Conservation (phyloP, 331 rosid species). For the Cucumis variabilis region DNA sequence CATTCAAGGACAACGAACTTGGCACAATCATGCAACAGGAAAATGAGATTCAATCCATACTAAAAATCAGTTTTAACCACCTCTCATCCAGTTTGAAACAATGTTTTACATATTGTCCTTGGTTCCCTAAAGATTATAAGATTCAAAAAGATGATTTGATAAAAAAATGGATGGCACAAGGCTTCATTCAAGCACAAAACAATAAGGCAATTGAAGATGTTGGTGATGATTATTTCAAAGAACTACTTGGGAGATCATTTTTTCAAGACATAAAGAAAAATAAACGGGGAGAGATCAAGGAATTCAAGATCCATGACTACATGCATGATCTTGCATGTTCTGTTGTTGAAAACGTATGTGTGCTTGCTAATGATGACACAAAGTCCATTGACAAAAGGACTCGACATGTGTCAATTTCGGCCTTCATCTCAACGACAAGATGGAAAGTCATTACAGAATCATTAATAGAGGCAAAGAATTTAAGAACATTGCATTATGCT, state of each 20-base stretch:
- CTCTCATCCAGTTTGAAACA: conserved; percentile 7
- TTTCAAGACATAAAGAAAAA: conserved; percentile 9
- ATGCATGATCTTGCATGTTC: conserved; percentile 22
- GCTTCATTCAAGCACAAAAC: conserved; percentile 1
- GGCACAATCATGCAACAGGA: neutral
- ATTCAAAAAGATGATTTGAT: neutral
- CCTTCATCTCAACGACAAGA: too few species aligned
- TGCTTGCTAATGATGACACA: too few species aligned
- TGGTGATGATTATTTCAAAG: conserved; percentile 14
- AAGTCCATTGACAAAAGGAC: too few species aligned
- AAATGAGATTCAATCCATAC: neutral
- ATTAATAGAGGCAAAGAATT: neutral
- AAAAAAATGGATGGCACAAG: conserved; percentile 36
- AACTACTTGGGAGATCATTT: conserved; percentile 26
- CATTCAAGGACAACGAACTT: conserved; percentile 33
- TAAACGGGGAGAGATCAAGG: neutral
- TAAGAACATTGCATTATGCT: neutral
- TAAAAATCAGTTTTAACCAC: too few species aligned
- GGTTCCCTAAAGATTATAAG: neutral
- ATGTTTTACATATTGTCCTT: conserved; percentile 9
- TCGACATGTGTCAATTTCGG: neutral
- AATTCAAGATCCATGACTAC: neutral
- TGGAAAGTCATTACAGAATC: neutral
- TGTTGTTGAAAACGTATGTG: neutral
- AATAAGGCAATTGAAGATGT: too few species aligned